Base-by-base conservation (phyloP, 2,329 filamentous ascomycete species). In the Claviceps humidiphila region DNA sequence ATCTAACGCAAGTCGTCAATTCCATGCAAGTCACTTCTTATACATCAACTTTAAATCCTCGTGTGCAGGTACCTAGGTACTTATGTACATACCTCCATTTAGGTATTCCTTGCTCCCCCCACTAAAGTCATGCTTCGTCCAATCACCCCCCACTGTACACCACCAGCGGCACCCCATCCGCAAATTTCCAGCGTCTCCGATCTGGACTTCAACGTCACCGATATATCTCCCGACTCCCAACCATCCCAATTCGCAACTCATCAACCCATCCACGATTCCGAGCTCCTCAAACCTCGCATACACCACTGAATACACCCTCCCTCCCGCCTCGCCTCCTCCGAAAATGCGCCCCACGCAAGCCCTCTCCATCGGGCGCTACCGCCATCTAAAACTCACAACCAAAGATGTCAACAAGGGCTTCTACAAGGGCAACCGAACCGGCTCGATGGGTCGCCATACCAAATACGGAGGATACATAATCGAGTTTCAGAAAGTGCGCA, bases 391-490 rank as follows among this genome's bases (percentile, higher is more conserved):
- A 51, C 80, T 98, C 63, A 96, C 88, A 13, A 95, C 91, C 59
- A 98, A 98, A 72, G 84, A 93, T 70, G 84, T 91, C 66, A 87
- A 85, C 67, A 88, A 89, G 65, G 91, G 90, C 60, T 98, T 84
- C 80, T 98, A 98, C 81, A 97, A 97, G 77, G 93, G 93, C 66
- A 96, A 86, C 62, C 78, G 90, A 47, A 85, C 89, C 1, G 93
- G 93, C 1, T 82, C 86, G 43, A 89, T 94, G 82, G 93, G 93
- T 67, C 71, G 75, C 14, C 88, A 94, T 71, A 90, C 87, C 51
- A 86, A 87, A 66, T 80, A 82, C 65, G 93, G 91, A 68, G 84
- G 84, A 49, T 98, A 93, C 69, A 68, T 82, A 47, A 83, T 97
- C 59, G 86, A 97, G 59, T 95, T 79, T 77, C 70, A 75, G 52